Evolutionary conservation across 768 basidiomycete genomes (phyloP), one percentile per base, ranked within the genome.

Genomic region (Kwoniella pini): DNA sequence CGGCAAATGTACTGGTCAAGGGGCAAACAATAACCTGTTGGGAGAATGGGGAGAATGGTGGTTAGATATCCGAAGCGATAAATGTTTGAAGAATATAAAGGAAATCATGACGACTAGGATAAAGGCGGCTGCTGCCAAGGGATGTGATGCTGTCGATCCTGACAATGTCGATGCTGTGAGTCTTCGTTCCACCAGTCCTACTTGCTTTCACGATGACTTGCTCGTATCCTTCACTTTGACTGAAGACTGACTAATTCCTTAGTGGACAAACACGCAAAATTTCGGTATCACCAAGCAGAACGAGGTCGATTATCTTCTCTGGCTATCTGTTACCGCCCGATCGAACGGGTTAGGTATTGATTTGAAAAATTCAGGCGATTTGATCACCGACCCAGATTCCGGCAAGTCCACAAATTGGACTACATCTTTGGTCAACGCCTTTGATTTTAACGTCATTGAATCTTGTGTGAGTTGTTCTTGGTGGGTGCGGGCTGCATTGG

Each of bases 131-230:
- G 43, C 42, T 15, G 54, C 30, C 2, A 69, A 70, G 50, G 71
- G 68, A 12, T 72, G 71, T 55, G 68, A 69, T 42, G 68, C 59
- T 12, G 57, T 72, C 12, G 71, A 72, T 49, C 68, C 68, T 21
- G 71, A 72, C 50, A 69, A 70, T 57, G 71, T 72, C 4, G 71
- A 72, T 22, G 55, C 43, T 28, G 71, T 70, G 55, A 54, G 71
- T 68, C 11, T 12, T n/a, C 9, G 19, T 33, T n/a, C 2, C 2
- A 13, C n/a, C 27, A 15, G 36, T 28, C 48, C 26, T 17, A 3
- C 36, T 49, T 17, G 4, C 31, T 36, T 36, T 15, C 33, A 36
- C 33, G 7, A 7, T 15, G 33, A 36, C 15, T 7, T 36, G 7
- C 33, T 36, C 33, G 33, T n/a, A n/a, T n/a, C n/a, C 33, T 36